Evolutionary conservation across 192 early-diverging fungal genomes (phyloP).

Genomic region (Mortierella alpina): DNA sequence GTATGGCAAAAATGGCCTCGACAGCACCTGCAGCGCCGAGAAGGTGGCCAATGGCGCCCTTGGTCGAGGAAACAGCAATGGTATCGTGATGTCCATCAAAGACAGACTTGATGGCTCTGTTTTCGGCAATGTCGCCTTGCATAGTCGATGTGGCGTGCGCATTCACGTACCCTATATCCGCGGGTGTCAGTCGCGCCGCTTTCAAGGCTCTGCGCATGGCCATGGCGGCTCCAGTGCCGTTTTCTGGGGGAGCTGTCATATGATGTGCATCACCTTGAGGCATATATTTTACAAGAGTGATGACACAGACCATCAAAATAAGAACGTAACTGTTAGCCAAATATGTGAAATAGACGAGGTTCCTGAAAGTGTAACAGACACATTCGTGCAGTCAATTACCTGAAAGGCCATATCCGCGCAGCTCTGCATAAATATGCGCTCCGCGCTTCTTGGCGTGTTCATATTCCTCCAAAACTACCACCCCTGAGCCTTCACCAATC

Average conservation of each 20-base stretch:
- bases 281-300: not conserved
- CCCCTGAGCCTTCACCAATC: slow-evolving; percentile 91
- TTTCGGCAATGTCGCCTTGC: slow-evolving; percentile 86
- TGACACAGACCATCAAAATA: not conserved
- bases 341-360: not conserved
- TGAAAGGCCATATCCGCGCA: slow-evolving; percentile 90
- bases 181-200: slow-evolving; percentile 64
- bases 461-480: slow-evolving; percentile 90
- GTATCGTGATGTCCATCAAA: slow-evolving; percentile 66
- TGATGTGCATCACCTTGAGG: slow-evolving; percentile 84
- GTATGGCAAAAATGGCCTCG: slow-evolving; percentile 90
- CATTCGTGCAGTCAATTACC: slow-evolving; percentile 26
- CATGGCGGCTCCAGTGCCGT: slow-evolving; percentile 86
- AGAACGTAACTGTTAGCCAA: not conserved
- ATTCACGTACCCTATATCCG: slow-evolving; percentile 89
- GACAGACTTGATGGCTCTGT: slow-evolving; percentile 82
- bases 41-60: slow-evolving; percentile 92
- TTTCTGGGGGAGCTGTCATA: slow-evolving; percentile 91
- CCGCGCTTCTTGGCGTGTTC: slow-evolving; percentile 87
- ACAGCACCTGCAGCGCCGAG: slow-evolving; percentile 96
- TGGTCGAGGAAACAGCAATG: slow-evolving; percentile 88
- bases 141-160: slow-evolving; percentile 94
- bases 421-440: slow-evolving; percentile 91
- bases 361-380: not conserved
- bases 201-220: slow-evolving; percentile 88